Conservation (phyloP, 495 filamentous ascomycete genomes). For the Cercophora scortea region DNA sequence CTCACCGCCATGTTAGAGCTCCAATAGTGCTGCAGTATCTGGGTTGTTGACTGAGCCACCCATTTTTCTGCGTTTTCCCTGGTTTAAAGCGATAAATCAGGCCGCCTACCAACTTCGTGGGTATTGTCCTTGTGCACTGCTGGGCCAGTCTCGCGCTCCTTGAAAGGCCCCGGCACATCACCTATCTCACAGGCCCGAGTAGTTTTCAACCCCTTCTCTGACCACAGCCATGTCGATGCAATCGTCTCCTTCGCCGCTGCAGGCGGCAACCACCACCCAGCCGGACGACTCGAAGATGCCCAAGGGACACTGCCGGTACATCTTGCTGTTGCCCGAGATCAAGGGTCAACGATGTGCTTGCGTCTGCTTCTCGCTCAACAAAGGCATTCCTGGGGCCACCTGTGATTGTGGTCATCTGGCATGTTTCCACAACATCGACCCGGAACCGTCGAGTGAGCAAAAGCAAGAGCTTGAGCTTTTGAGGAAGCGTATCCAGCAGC, state of each 20-base stretch:
- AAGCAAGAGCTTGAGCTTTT: constrained; percentile 40
- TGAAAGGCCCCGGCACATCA: too few relatives aligned
- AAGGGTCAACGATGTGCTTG: constrained; percentile 49
- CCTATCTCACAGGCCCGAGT: too few relatives aligned
- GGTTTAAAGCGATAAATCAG: too few relatives aligned
- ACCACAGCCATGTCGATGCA: constrained; percentile 16
- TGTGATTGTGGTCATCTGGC: constrained; percentile 50
- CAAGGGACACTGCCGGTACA: constrained; percentile 48
- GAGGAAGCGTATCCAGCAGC: constrained; percentile 34
- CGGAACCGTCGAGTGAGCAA: constrained; percentile 27
- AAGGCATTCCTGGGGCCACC: constrained; percentile 38
- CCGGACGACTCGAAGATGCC: constrained; percentile 38
- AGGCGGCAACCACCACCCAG: constrained; percentile 14
- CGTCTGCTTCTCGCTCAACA: constrained; percentile 46
- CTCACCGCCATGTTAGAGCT: constrained; percentile 23
- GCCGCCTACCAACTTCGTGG: neutral
- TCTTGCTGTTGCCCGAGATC: constrained; percentile 44
- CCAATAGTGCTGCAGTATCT: constrained; percentile 16
- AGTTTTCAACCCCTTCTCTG: neutral
- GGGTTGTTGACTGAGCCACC: constrained; percentile 7
- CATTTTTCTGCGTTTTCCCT: neutral
- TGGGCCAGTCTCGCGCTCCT: neutral
- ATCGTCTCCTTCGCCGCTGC: constrained; percentile 25
- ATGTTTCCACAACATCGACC: constrained; percentile 42
- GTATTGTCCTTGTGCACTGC: neutral